Conservation (phyloP, 192 early-diverging fungal genomes). For the Coemansia sp. region DNA sequence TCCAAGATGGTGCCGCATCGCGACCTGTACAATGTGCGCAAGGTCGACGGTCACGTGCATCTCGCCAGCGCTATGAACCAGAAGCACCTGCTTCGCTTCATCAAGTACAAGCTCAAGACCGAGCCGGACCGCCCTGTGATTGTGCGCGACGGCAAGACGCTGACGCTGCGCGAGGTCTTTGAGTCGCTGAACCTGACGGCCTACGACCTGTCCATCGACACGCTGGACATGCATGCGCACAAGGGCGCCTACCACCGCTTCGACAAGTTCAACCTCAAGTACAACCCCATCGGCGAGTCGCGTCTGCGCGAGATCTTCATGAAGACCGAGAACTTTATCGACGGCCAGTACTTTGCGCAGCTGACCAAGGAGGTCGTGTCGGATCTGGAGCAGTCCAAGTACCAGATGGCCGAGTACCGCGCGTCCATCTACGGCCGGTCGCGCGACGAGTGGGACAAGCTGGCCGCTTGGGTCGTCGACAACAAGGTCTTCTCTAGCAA, state of each 20-base stretch:
- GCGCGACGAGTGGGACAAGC: conserved; percentile 86
- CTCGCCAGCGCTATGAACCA: conserved; percentile 94
- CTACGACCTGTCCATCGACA: conserved; percentile 93
- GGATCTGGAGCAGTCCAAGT: conserved; percentile 91
- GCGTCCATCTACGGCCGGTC: conserved; percentile 91
- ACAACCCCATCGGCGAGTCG: conserved; percentile 93
- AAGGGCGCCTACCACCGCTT: conserved; percentile 95
- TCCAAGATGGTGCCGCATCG: conserved; percentile 90
- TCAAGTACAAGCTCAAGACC: conserved; percentile 87
- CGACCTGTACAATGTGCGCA: conserved; percentile 97
- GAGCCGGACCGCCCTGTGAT: conserved; percentile 77
- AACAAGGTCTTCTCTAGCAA: conserved; percentile 89
- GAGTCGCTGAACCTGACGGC: conserved; percentile 86
- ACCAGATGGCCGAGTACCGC: conserved; percentile 94
- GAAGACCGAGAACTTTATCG: conserved; percentile 91
- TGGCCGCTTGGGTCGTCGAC: conserved; percentile 89
- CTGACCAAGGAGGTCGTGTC: conserved; percentile 89
- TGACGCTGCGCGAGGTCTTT: conserved; percentile 85
- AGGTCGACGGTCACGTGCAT: conserved; percentile 97
- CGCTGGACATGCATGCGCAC: conserved; percentile 96
- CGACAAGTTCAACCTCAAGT: conserved; percentile 97
- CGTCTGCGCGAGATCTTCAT: conserved; percentile 93
- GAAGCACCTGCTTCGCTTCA: conserved; percentile 93
- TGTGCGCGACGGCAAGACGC: conserved; percentile 78
- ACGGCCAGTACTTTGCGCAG: conserved; percentile 87